A percentile compares a stretch with the other conserved stretches of the same genome.
phyloP scores from a whole-genome alignment of 1,139 yeast species.

The Magnusiomyces sp. region DNA sequence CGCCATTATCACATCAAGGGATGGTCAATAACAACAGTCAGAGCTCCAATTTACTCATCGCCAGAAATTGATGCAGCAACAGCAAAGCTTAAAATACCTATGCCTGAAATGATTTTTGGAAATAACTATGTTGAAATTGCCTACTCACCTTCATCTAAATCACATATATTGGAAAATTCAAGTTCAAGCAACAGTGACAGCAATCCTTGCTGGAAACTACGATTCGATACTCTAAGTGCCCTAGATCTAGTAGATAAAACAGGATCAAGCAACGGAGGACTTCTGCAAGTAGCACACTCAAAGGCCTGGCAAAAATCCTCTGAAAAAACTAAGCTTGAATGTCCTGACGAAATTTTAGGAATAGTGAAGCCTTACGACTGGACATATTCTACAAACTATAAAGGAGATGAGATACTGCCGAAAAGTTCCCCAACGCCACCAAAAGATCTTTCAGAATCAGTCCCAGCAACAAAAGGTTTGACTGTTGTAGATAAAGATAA shows the following conservation, averaged over 20 bases:
- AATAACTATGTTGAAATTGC: conserved; percentile 46
- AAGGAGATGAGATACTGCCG: conserved; percentile 41
- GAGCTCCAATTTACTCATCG: conserved; percentile 70
- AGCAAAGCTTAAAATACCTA: conserved; percentile 58
- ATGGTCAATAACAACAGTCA: conserved; percentile 69
- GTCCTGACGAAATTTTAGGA: conserved; percentile 37
- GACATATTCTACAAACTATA: conserved; percentile 83
- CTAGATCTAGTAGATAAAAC: conserved; percentile 53
- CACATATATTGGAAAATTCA: no score
- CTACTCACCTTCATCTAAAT: conserved; percentile 16
- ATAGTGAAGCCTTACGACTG: conserved; percentile 84
- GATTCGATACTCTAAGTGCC: conserved; percentile 75
- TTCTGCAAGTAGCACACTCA: conserved; percentile 75
- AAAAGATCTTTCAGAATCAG: not conserved
- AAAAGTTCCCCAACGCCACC: not conserved
- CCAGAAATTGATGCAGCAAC: conserved; percentile 65
- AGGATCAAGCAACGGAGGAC: conserved; percentile 37
- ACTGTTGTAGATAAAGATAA: conserved; percentile 6
- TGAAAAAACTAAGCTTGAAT: conserved; percentile 25
- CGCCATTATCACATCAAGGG: conserved; percentile 36
- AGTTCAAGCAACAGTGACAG: no score
- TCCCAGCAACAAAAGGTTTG: not conserved
- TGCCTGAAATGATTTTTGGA: conserved; percentile 99
- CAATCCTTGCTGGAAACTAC: conserved; percentile 39
- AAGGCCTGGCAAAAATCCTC: conserved; percentile 76